Conservation (phyloP, 1,284 basidiomycete species). For the Trametes versicolor region DNA sequence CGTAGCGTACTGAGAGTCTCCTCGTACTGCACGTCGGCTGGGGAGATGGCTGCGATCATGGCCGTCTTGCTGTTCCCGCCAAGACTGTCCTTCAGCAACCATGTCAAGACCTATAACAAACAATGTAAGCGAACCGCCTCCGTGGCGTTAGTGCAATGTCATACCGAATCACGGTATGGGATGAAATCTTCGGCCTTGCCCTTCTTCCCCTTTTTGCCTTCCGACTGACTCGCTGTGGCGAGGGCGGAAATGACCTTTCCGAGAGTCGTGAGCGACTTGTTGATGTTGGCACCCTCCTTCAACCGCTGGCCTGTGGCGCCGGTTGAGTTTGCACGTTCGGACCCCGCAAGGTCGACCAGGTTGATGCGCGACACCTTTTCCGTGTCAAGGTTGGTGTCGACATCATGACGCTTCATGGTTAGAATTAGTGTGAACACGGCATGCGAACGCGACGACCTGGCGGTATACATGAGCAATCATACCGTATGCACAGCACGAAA, state of each 20-base stretch:
- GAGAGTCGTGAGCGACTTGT: slow-evolving; percentile 96
- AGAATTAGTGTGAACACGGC: slow-evolving; percentile 96
- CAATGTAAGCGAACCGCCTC: background rate
- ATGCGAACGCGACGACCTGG: slow-evolving; percentile 93
- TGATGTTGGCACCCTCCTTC: slow-evolving; percentile 98
- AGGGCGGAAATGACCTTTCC: slow-evolving; percentile 97
- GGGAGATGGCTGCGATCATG: slow-evolving; percentile 98
- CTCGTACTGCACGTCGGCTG: slow-evolving; percentile 91
- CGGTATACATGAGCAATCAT: slow-evolving; percentile 7
- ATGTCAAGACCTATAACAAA: slow-evolving; percentile 84
- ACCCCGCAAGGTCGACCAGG: slow-evolving; percentile 96
- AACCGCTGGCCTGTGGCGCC: slow-evolving; percentile 95
- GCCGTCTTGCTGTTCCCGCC: slow-evolving; percentile 96
- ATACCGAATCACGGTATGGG: slow-evolving; percentile 93
- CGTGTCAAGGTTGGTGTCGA: slow-evolving; percentile 85
- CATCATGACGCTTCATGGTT: slow-evolving; percentile 90
- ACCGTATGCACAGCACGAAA: background rate
- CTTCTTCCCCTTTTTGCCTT: slow-evolving; percentile 83
- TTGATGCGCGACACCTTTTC: slow-evolving; percentile 98
- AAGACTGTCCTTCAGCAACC: slow-evolving; percentile 97
- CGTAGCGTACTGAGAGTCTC: slow-evolving; percentile 95
- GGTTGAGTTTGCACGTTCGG: slow-evolving; percentile 95
- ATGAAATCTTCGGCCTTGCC: slow-evolving; percentile 90
- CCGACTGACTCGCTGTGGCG: slow-evolving; percentile 77
- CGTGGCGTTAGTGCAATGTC: slow-evolving; percentile 37